Percentiles rank a stretch among this genome's conserved stretches.
These are phyloP conservation scores for Paxillus involutus DNA, from an alignment of 768 basidiomycete species.

Conservation along the genomic window DNA sequence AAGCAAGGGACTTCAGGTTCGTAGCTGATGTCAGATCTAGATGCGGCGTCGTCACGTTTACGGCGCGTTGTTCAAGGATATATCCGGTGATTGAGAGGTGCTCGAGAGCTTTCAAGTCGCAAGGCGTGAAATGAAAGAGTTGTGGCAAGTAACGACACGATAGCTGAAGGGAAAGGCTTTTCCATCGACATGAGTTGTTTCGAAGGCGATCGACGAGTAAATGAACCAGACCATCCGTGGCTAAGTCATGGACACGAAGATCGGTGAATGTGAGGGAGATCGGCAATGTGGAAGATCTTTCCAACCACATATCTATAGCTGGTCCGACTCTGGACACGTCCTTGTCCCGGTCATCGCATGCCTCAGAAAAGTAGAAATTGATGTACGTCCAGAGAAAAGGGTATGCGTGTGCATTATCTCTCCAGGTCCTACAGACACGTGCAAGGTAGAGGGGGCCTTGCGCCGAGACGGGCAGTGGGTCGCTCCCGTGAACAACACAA, in stretches of 20 bases:
- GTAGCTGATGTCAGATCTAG: conserved; percentile 10
- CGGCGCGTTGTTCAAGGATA: background rate
- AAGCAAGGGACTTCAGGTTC: conserved; percentile 16
- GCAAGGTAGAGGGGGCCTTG: conserved; percentile 12
- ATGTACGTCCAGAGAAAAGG: conserved; percentile 25
- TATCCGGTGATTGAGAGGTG: conserved; percentile 7
- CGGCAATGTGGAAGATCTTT: conserved; percentile 12
- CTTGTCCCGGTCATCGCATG: background rate
- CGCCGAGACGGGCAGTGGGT: background rate
- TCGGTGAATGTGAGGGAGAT: conserved; percentile 21
- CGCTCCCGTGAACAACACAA: background rate
- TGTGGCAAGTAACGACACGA: conserved; percentile 10
- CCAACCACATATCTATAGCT: conserved; percentile 9
- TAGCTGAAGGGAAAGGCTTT: conserved; percentile 9
- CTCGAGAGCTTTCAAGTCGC: conserved; percentile 16
- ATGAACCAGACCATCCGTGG: conserved; percentile 7
- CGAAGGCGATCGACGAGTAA: conserved; percentile 14
- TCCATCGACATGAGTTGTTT: conserved; percentile 18
- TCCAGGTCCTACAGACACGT: conserved; percentile 23
- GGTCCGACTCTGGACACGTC: conserved; percentile 4
- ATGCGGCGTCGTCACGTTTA: background rate
- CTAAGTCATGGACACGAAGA: conserved; percentile 6
- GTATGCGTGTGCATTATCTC: conserved; percentile 5
- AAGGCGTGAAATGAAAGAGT: conserved; percentile 15
- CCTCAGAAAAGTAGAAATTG: conserved; percentile 9